These are phyloP conservation scores for Brasenia schreberi DNA, from an alignment of 164 flowering plant genomes.

Conservation along the genomic window DNA sequence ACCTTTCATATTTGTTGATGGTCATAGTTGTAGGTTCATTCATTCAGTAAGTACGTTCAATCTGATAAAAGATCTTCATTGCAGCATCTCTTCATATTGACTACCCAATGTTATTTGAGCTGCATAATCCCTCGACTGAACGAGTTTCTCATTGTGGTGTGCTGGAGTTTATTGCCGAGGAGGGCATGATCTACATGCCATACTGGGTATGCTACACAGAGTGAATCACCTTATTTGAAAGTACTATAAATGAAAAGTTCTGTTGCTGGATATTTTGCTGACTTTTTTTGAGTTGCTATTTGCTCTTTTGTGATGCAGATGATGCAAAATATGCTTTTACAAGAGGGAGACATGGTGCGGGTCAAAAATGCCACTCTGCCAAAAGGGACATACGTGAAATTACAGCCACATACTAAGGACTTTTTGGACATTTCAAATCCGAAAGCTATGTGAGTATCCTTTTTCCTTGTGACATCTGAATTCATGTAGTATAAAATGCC, in stretches of 20 bases:
- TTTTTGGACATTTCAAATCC: constrained; percentile 95
- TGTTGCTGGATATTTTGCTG: not conserved
- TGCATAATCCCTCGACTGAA: constrained; percentile 57
- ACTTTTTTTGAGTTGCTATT: not conserved
- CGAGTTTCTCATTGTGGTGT: constrained; percentile 94
- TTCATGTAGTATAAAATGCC: not conserved
- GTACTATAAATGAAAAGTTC: not conserved
- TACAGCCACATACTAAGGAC: constrained; percentile 95
- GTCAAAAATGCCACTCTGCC: constrained; percentile 88
- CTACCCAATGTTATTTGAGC: constrained; percentile 96
- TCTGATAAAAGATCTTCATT: not conserved
- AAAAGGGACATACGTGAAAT: constrained; percentile 86
- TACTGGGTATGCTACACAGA: constrained; percentile 6
- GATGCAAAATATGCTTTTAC: constrained; percentile 93
- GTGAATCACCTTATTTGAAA: not conserved
- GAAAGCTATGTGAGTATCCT: constrained; percentile 77
- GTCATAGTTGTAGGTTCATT: too few relatives aligned
- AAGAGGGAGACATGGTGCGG: constrained; percentile 78
- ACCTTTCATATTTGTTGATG: too few relatives aligned
- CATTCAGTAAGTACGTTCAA: too few relatives aligned
- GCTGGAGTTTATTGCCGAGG: constrained; percentile 95
- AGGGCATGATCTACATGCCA: constrained; percentile 71
- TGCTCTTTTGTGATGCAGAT: constrained; percentile 32
- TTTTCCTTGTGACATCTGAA: not conserved
- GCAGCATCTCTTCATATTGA: constrained; percentile 72